phyloP scores from a whole-genome alignment of 2,329 filamentous ascomycete genomes.

The Drechmeria coniospora region DNA sequence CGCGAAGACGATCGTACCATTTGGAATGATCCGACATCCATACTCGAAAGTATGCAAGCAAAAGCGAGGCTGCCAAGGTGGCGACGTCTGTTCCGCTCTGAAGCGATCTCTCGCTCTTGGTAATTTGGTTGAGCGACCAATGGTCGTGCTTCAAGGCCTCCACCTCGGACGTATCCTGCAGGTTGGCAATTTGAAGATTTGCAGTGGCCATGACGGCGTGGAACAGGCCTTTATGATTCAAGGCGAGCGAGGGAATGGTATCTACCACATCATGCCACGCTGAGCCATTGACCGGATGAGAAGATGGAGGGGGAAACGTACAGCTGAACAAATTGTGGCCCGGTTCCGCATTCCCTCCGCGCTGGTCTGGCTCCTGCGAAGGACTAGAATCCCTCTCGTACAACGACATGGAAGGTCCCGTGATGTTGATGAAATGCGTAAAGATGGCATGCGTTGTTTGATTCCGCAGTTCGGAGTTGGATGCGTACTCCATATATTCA shows the following conservation, averaged over 20 bases:
- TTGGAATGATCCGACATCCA: slow-evolving; percentile 90
- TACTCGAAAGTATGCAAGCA: slow-evolving; percentile 86
- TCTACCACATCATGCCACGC: slow-evolving; percentile 26
- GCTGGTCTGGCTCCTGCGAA: slow-evolving; percentile 41
- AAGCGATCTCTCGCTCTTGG: slow-evolving; percentile 56
- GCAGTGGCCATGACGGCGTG: slow-evolving; percentile 82
- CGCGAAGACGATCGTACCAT: slow-evolving; percentile 86
- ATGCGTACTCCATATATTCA: slow-evolving; percentile 49
- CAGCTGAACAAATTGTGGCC: slow-evolving; percentile 52
- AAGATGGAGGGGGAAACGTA: slow-evolving; percentile 18
- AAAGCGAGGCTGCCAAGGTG: slow-evolving; percentile 73
- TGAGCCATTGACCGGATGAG: not conserved
- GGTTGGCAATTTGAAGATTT: slow-evolving; percentile 73
- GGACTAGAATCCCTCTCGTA: slow-evolving; percentile 74
- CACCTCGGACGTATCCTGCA: slow-evolving; percentile 58
- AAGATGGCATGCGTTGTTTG: slow-evolving; percentile 70
- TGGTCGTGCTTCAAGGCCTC: slow-evolving; percentile 88
- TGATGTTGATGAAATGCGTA: slow-evolving; percentile 81
- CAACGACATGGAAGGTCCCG: slow-evolving; percentile 70
- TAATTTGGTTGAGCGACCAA: slow-evolving; percentile 63
- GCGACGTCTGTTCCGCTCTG: slow-evolving; percentile 57
- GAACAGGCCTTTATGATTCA: slow-evolving; percentile 72
- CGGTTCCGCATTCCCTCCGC: slow-evolving; percentile 42
- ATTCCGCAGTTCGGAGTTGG: slow-evolving; percentile 62
- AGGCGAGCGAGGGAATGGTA: slow-evolving; percentile 67